Base-by-base conservation (phyloP, 2,329 filamentous ascomycete species). In the Myriosclerotinia scirpicola region DNA sequence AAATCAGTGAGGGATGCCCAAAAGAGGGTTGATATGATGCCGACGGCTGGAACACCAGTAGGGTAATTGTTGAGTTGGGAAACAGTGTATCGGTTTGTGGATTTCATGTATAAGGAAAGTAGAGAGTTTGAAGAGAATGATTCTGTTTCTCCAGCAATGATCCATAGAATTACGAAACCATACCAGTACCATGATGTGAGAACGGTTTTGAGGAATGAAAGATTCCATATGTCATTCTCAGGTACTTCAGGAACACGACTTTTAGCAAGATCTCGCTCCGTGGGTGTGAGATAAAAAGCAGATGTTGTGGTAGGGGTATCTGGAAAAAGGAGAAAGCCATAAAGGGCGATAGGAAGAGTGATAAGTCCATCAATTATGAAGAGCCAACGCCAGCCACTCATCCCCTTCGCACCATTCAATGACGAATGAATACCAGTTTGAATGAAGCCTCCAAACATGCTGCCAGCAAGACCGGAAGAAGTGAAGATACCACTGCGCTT, bases 131-230 rank as follows among this genome's bases (percentile, higher is more conserved):
- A 82, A 63, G 84, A 86, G 75, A 91, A 91, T 0, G 87, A 89
- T 75, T 92, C 89, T 0, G 87, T 88, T 73, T 91, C 87, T 40
- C 88, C 87, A 0, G 88, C 88, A 52, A 92, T 86, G 69, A 89
- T 83, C 87, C 88, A 90, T 0, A 90, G 82, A 5, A 85, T 73
- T 2, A 86, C 82, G 71, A 90, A 90, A 0, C 86, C 87, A 80
- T 86, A 90, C 81, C 84, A 89, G 72, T 87, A 83, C 83, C 84
- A 87, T 0, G 84, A 87, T 0, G 79, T 78, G 12, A 90, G 79
- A 20, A 88, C 82, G 54, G 81, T 81, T 69, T 81, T 85, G 34
- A 82, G 70, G 70, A 90, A 88, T 1, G 71, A 68, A 65, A 81
- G 26, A 74, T 36, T 68, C 82, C 15, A 86, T 74, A 2, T 82